Evolutionary conservation across 106 monocot genomes (phyloP).

Genomic region (Allium fistulosum): DNA sequence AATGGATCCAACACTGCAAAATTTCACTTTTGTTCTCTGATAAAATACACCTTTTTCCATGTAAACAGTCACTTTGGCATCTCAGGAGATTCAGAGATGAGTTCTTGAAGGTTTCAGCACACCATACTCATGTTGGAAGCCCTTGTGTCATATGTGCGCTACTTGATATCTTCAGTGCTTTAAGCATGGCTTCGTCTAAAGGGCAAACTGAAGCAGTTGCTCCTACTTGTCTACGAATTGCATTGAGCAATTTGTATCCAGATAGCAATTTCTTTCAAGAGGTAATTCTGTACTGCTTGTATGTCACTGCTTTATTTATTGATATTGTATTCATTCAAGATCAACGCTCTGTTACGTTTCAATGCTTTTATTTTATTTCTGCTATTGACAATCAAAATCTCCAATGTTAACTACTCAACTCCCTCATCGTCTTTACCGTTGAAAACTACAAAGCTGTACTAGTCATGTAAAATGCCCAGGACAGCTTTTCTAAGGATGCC

Average conservation of each 20-base stretch:
- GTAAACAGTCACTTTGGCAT: conserved; percentile 85
- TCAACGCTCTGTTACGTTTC: too few relatives aligned
- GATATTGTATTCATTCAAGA: too few relatives aligned
- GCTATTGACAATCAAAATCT: too few relatives aligned
- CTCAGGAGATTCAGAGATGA: conserved; percentile 68
- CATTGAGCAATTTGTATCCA: conserved; percentile 89
- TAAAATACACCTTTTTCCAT: conserved; percentile 2
- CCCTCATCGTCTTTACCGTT: too few relatives aligned
- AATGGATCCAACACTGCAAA: background rate
- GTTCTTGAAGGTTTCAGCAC: conserved; percentile 44
- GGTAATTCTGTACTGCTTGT: conserved; percentile 26
- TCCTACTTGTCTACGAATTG: conserved; percentile 66
- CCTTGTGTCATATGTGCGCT: conserved; percentile 94
- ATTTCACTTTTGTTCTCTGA: background rate
- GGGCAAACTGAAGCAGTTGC: conserved; percentile 52
- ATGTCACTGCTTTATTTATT: background rate
- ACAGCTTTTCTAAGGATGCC: too few relatives aligned
- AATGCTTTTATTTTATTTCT: background rate
- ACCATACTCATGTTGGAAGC: conserved; percentile 60
- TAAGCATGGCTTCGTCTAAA: conserved; percentile 43
- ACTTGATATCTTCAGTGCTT: conserved; percentile 56
- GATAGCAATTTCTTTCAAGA: conserved; percentile 96
- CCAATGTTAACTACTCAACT: too few relatives aligned
- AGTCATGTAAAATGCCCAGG: too few relatives aligned
- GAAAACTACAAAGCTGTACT: too few relatives aligned